Percentiles rank a stretch among this genome's conserved stretches.
These are phyloP conservation scores for Lipomyces spencermartinsiae DNA, from an alignment of 805 yeast species.

Conservation along the genomic window DNA sequence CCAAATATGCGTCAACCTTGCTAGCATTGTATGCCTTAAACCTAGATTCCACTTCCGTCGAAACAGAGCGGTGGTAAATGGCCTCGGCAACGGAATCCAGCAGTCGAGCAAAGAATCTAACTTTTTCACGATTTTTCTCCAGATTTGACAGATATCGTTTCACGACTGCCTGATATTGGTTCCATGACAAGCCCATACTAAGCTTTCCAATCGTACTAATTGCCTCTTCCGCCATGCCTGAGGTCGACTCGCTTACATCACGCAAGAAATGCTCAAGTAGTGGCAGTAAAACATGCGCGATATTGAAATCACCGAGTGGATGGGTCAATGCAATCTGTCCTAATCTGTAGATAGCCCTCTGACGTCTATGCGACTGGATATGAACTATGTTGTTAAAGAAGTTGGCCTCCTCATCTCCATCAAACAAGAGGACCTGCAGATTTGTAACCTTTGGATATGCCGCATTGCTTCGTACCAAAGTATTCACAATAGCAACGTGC, in stretches of 20 bases:
- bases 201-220: slow-evolving; percentile 65
- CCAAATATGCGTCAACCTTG: slow-evolving; percentile 56
- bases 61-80: slow-evolving; percentile 32
- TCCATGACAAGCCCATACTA: slow-evolving; percentile 68
- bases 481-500: slow-evolving; percentile 68
- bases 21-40: slow-evolving; percentile 31
- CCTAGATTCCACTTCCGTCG: slow-evolving; percentile 30
- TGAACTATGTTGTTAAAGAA: slow-evolving; percentile 79
- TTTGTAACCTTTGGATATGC: slow-evolving; percentile 61
- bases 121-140: slow-evolving; percentile 48
- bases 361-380: slow-evolving; percentile 84
- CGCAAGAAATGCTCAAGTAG: slow-evolving; percentile 71
- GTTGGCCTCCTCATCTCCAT: slow-evolving; percentile 82
- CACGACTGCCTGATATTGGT: slow-evolving; percentile 77
- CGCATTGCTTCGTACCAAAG: slow-evolving; percentile 58
- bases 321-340: slow-evolving; percentile 53
- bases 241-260: slow-evolving; percentile 52
- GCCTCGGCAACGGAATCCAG: slow-evolving; percentile 64
- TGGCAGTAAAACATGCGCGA: slow-evolving; percentile 84
- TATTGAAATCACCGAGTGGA: slow-evolving; percentile 58
- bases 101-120: slow-evolving; percentile 45
- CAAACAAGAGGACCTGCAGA: slow-evolving; percentile 65
- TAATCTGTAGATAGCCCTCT: slow-evolving; percentile 76
- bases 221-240: slow-evolving; percentile 53
- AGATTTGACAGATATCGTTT: slow-evolving; percentile 66